These are phyloP conservation scores for Cadophora gregata DNA, from an alignment of 2,329 filamentous ascomycete genomes.

Conservation along the genomic window DNA sequence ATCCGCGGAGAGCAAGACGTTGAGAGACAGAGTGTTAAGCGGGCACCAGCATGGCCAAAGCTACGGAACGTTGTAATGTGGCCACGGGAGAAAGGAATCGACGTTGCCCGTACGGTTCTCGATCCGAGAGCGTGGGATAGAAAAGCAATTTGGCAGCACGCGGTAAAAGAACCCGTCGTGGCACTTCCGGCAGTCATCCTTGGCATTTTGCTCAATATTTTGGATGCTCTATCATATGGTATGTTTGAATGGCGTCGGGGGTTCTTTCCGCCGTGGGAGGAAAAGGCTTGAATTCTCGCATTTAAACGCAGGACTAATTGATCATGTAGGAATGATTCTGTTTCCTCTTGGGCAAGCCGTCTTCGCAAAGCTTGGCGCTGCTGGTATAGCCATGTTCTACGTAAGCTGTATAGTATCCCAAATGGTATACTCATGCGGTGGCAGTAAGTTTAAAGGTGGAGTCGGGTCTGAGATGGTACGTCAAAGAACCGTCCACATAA, in stretches of 20 bases:
- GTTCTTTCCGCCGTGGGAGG: neutral
- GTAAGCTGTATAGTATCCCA: conserved; percentile 96
- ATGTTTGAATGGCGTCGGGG: conserved; percentile 39
- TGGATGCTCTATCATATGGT: conserved; percentile 95
- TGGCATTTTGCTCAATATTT: conserved; percentile 86
- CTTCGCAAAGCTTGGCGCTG: conserved; percentile 84
- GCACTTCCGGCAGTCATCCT: conserved; percentile 87
- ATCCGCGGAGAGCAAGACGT: conserved; percentile 43
- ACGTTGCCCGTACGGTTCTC: conserved; percentile 45
- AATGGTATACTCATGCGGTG: conserved; percentile 81
- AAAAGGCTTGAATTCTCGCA: neutral
- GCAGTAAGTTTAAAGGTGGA: conserved; percentile 88
- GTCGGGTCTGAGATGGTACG: conserved; percentile 90
- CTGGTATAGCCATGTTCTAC: conserved; percentile 98
- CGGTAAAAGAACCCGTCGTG: conserved; percentile 69
- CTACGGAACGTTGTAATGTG: conserved; percentile 36
- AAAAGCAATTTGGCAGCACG: conserved; percentile 66
- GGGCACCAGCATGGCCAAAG: conserved; percentile 39
- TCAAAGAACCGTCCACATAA: conserved; percentile 23
- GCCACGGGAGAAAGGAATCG: conserved; percentile 34
- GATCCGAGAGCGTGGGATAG: conserved; percentile 77
- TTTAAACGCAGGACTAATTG: conserved; percentile 15
- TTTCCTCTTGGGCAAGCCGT: conserved; percentile 89
- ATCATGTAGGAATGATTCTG: conserved; percentile 76
- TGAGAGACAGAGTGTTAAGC: conserved; percentile 37